A percentile compares a stretch with the other conserved stretches of the same genome.
Conservation (phyloP, 257 asterid species). For the Ligustrum vulgare region DNA sequence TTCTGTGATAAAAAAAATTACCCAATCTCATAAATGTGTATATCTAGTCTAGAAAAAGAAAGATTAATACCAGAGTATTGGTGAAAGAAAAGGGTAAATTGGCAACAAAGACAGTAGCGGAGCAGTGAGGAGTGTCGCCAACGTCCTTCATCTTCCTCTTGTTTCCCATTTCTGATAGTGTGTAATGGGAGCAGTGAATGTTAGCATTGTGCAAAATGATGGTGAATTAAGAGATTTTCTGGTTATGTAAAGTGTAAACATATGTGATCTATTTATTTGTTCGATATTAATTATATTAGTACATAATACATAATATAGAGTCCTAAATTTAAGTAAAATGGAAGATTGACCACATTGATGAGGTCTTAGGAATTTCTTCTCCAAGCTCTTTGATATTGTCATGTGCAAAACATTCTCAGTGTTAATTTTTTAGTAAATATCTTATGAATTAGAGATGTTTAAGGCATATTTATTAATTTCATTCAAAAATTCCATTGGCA, state of each 20-base stretch:
- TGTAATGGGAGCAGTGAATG: neutral
- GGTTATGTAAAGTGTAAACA: neutral
- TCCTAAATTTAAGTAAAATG: neutral
- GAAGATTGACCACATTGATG: neutral
- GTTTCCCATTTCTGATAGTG: slow-evolving; percentile 54
- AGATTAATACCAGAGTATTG: slow-evolving; percentile 54
- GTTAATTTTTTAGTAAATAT: neutral
- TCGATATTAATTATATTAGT: neutral
- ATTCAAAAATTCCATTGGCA: no score
- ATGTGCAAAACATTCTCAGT: neutral
- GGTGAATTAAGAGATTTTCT: neutral
- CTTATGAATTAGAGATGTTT: neutral
- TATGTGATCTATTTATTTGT: neutral
- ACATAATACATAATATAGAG: neutral
- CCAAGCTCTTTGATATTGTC: neutral
- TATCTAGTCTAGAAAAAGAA: neutral
- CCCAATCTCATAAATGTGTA: no score
- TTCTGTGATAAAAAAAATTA: neutral
- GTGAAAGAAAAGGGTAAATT: slow-evolving; percentile 81
- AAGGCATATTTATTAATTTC: no score
- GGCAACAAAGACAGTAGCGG: slow-evolving; percentile 74
- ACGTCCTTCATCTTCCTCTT: slow-evolving; percentile 41
- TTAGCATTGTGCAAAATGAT: neutral
- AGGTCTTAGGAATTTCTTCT: neutral
- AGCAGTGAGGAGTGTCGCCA: slow-evolving; percentile 57